Evolutionary conservation across 176 grass and related monocot species (phyloP).

Genomic region (Oryza longistaminata): DNA sequence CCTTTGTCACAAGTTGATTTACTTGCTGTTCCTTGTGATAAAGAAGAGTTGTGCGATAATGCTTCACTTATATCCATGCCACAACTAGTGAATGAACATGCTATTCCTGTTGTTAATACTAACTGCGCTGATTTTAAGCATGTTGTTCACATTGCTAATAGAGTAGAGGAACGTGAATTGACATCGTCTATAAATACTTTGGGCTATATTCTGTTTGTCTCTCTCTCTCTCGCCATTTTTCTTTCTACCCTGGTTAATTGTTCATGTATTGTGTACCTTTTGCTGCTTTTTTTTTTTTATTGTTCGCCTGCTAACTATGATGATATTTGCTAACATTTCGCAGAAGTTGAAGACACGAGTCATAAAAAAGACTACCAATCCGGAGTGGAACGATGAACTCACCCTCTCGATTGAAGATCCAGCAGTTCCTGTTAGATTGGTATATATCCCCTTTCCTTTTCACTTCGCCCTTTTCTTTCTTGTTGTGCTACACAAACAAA

Average conservation of each 20-base stretch:
- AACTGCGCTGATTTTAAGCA: too few species aligned
- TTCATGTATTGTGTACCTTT: not conserved
- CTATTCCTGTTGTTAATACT: too few species aligned
- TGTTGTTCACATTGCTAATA: too few species aligned
- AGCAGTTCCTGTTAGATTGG: constrained; percentile 44
- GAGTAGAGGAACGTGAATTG: too few species aligned
- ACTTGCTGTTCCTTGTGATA: too few species aligned
- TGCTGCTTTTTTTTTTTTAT: not conserved
- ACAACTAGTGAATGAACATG: too few species aligned
- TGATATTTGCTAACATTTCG: not conserved
- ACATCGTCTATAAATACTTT: too few species aligned
- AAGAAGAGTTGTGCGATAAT: too few species aligned
- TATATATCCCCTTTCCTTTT: constrained; percentile 11
- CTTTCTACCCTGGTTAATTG: not conserved
- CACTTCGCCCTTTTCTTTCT: not conserved
- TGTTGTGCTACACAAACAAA: not conserved
- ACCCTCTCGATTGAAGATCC: constrained; percentile 75
- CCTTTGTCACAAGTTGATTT: too few species aligned
- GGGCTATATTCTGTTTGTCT: too few species aligned
- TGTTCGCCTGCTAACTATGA: not conserved
- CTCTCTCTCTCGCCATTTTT: not conserved
- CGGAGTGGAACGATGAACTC: constrained; percentile 85
- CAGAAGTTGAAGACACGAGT: constrained; percentile 89
- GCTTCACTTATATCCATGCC: too few species aligned
- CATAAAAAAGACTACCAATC: constrained; percentile 63